phyloP scores from a whole-genome alignment of 1,284 basidiomycete genomes.

The Cryptococcus depauperatus region DNA sequence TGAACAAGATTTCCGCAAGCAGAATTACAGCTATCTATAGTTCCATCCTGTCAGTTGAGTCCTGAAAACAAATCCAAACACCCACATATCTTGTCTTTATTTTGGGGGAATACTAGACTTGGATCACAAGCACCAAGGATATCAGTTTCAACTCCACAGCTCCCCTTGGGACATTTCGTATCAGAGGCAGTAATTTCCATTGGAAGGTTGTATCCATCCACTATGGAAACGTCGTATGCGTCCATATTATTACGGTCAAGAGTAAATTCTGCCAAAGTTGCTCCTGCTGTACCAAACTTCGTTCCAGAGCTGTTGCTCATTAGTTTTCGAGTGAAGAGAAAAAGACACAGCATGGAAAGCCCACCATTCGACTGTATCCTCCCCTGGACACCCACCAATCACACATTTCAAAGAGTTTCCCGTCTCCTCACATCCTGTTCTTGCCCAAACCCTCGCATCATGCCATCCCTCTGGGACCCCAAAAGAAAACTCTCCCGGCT shows the following conservation, averaged over 20 bases:
- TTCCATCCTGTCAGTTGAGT: background rate
- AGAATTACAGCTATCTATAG: conserved; percentile 16
- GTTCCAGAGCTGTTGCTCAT: conserved; percentile 3
- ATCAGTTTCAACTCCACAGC: conserved; percentile 20
- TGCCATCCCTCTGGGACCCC: conserved; percentile 14
- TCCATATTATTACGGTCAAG: conserved; percentile 7
- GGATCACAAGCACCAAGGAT: conserved; percentile 21
- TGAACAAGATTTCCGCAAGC: conserved; percentile 13
- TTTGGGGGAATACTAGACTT: conserved; percentile 16
- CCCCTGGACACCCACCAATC: conserved; percentile 13
- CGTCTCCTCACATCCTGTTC: conserved; percentile 16
- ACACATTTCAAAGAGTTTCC: conserved; percentile 13
- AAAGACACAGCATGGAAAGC: background rate
- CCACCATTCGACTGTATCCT: conserved; percentile 13
- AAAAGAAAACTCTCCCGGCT: conserved; percentile 8
- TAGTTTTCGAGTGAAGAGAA: background rate
- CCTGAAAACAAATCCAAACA: background rate
- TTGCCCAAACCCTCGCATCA: conserved; percentile 13
- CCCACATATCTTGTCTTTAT: conserved; percentile 19
- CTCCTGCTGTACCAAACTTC: conserved; percentile 12
- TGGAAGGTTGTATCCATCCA: conserved; percentile 23
- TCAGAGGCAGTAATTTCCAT: conserved; percentile 17
- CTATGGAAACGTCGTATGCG: conserved; percentile 26
- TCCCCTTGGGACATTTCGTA: conserved; percentile 9
- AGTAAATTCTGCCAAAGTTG: conserved; percentile 22